Base-by-base conservation (phyloP, 176 grass and related monocot genomes). In the Echinochloa phyllopogon region DNA sequence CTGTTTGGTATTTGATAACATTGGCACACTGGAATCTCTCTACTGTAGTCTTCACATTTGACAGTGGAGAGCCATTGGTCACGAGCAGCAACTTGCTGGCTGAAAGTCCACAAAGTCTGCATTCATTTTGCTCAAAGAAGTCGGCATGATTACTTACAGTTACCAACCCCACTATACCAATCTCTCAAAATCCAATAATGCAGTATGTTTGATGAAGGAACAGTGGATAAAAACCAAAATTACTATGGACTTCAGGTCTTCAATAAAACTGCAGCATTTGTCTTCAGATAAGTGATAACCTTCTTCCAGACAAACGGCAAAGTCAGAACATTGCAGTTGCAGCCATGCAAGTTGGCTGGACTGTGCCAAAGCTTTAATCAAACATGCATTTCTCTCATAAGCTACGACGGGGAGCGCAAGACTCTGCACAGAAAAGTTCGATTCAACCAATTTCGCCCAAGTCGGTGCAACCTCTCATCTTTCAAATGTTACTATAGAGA, bases 381-480 rank as follows among this genome's bases (percentile, higher is more conserved):
- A 39, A 55, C 53, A 83, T 37, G 62, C 65, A 73, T 85, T 37
- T 20, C 86, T 38, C 80, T 82, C 65, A 89, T 18, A 42, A 69
- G 38, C 59, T 79, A 33, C 80, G 88, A 65, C 84, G 84, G 79
- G 69, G 40, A 74, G 79, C 72, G 89, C 84, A 87, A 83, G 85
- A 91, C 14, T 85, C 14, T 12, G 62, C 87, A 88, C 45, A 86
- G 15, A 43, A n/a, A 88, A 76, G 63, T 92, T 79, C 15, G 61
- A 84, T 77, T 53, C 69, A 69, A 43, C 18, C 8, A 11, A 83
- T 27, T 69, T 92, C 41, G 0, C 83, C 69, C 8, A 80, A 84
- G 49, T 91, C 50, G 16, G 93, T 65, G 61, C 55, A 94, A 42
- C 73, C 49, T 21, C 89, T 21, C 66, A 58, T 37, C 78, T 82